Evolutionary conservation across 495 filamentous ascomycete species (phyloP).

Genomic region (Sabuloglossum arenarium): DNA sequence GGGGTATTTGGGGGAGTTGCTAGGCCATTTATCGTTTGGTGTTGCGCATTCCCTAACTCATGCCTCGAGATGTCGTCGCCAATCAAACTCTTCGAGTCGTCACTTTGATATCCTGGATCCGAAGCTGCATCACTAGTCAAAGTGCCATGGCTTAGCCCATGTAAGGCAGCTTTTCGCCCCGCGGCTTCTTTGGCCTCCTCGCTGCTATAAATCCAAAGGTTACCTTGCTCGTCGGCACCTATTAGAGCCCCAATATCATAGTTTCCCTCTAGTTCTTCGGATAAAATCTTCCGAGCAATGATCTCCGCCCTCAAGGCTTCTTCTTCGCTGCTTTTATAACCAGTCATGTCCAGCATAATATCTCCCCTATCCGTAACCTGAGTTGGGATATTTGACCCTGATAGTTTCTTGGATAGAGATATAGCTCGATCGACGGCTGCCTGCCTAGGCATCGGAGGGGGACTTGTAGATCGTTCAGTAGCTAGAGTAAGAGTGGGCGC

Average conservation of each 20-base stretch:
- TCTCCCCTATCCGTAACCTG: slow-evolving; percentile 87
- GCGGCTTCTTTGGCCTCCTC: slow-evolving; percentile 82
- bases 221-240: slow-evolving; percentile 83
- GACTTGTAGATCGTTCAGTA: slow-evolving; percentile 42
- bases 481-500: neutral
- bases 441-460: slow-evolving; percentile 47
- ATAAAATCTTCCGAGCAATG: slow-evolving; percentile 83
- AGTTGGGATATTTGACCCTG: slow-evolving; percentile 74
- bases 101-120: slow-evolving; percentile 87
- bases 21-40: slow-evolving; percentile 20
- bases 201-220: slow-evolving; percentile 96
- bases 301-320: slow-evolving; percentile 80
- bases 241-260: slow-evolving; percentile 94
- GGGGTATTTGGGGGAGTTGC: slow-evolving; percentile 65
- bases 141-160: slow-evolving; percentile 26
- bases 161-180: slow-evolving; percentile 27
- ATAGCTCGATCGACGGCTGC: slow-evolving; percentile 72
- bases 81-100: slow-evolving; percentile 25
- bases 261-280: slow-evolving; percentile 81
- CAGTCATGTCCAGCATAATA: slow-evolving; percentile 95
- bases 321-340: slow-evolving; percentile 82
- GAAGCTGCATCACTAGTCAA: slow-evolving; percentile 55
- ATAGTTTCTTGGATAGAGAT: slow-evolving; percentile 69
- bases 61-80: slow-evolving; percentile 23
- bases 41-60: neutral